Evolutionary conservation across 1,139 yeast species (phyloP).

Genomic region (Zygosaccharomyces sapae): DNA sequence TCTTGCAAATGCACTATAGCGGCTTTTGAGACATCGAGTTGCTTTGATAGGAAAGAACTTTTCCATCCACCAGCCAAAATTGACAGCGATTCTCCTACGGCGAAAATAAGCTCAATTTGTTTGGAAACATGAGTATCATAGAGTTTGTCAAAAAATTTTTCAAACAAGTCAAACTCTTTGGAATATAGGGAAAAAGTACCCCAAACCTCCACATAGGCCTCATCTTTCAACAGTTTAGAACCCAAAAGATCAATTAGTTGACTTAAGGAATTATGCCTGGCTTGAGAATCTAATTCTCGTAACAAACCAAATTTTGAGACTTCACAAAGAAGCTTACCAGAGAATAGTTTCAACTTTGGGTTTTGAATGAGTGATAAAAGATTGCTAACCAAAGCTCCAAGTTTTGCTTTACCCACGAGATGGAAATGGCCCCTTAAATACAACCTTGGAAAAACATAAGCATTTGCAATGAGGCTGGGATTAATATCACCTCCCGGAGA

Average conservation of each 20-base stretch:
- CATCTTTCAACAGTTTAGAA: conserved; percentile 55
- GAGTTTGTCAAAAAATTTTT: conserved; percentile 44
- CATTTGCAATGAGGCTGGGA: conserved; percentile 33
- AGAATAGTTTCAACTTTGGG: conserved; percentile 30
- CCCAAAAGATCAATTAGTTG: conserved; percentile 38
- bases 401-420: not conserved
- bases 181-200: conserved; percentile 52
- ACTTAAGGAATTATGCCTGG: conserved; percentile 23
- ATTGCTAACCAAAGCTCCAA: conserved; percentile 2
- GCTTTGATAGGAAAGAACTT: conserved; percentile 51
- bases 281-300: conserved; percentile 32
- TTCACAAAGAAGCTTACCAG: conserved; percentile 51
- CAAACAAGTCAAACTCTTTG: conserved; percentile 27
- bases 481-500: not conserved
- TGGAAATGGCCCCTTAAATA: conserved; percentile 33
- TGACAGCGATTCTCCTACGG: conserved; percentile 81
- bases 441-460: conserved; percentile 53
- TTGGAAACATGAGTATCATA: conserved; percentile 62
- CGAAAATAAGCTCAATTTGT: conserved; percentile 68
- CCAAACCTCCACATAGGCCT: conserved; percentile 53
- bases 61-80: conserved; percentile 74
- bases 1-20: conserved; percentile 18
- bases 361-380: conserved; percentile 6
- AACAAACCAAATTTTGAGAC: conserved; percentile 58
- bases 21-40: conserved; percentile 44